Evolutionary conservation across 1,139 yeast genomes (phyloP), one percentile per base, ranked within the genome.

Genomic region (Kodamaea fungicola): DNA sequence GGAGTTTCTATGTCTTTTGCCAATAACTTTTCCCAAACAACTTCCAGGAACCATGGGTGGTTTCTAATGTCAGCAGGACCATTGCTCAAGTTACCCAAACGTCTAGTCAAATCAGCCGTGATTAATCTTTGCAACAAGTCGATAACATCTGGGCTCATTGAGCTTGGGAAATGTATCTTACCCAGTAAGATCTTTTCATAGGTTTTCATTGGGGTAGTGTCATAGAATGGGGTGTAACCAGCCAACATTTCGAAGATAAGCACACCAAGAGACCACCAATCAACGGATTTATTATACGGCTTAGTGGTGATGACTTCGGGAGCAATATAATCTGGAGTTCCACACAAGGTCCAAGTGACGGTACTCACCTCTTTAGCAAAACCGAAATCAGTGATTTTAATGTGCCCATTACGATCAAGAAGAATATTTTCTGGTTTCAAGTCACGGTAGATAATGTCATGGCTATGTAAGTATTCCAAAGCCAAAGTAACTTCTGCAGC

Each of bases 181-280:
- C 81, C 79, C 32, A 69, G 66, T 34, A 76, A 65, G 41, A 77
- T 77, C 49, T 76, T 77, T 50, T 77, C 82, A 54, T 77, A 77
- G 19, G 82, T 77, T 51, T 76, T 76, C 77, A 77, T 75, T 9
- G 82, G 82, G 1, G 80, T 74, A 16, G 78, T 66, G 50, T 77
- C 82, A 51, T 76, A 77, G 50, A 77, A 77, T 29, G 83, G 83
- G 1, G 83, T 77, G 47, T 74, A 75, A 12, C 83, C 83, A 8
- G 80, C 76, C 50, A 77, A 62, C 83, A 77, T 77, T 55, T 77
- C 83, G 51, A 69, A 77, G 33, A 77, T 76, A 40, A 77, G 61
- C 8, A 77, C 76, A 12, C 83, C 83, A 48, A 77, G 67, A 3
- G 79, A 74, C 83, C 83, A 77, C 81, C 81, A 77, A 54, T 77